A percentile compares a stretch with the other conserved stretches of the same genome.
phyloP scores from a whole-genome alignment of 768 basidiomycete species.

The Tephrocybe sp. region DNA sequence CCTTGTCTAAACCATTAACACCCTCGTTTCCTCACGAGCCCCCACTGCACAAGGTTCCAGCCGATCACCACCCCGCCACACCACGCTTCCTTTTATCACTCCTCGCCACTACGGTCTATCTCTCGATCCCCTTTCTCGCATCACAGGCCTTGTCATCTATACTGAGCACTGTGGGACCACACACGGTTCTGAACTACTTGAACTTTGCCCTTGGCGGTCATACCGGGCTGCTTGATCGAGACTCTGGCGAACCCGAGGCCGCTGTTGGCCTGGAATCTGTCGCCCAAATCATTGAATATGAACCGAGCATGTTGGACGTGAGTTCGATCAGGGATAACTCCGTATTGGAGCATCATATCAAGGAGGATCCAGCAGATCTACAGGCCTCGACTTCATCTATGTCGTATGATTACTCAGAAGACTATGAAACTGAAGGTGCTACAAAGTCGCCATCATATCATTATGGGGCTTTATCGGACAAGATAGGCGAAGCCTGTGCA shows the following conservation, averaged over 20 bases:
- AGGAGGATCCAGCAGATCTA: not conserved
- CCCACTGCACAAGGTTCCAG: conserved; percentile 35
- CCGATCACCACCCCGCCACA: conserved; percentile 68
- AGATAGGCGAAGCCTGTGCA: conserved; percentile 86
- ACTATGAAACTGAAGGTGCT: conserved; percentile 15
- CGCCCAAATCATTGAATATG: conserved; percentile 48
- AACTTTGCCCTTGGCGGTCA: conserved; percentile 78
- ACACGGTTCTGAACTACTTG: conserved; percentile 75
- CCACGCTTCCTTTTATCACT: conserved; percentile 84
- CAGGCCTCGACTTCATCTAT: conserved; percentile 5
- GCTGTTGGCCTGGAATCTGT: conserved; percentile 73
- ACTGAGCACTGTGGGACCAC: conserved; percentile 74
- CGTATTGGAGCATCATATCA: not conserved
- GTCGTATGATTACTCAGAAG: conserved; percentile 16
- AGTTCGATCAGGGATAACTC: conserved; percentile 1
- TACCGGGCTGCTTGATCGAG: conserved; percentile 40
- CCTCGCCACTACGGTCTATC: conserved; percentile 83
- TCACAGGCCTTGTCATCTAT: conserved; percentile 74
- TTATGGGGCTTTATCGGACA: conserved; percentile 89
- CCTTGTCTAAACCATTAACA: conserved; percentile 68
- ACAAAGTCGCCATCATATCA: conserved; percentile 46
- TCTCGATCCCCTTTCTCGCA: conserved; percentile 76
- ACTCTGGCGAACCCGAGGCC: conserved; percentile 47
- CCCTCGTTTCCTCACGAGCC: conserved; percentile 50
- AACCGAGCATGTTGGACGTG: conserved; percentile 17